Evolutionary conservation across 257 asterid species (phyloP), one percentile per base, ranked within the genome.

Genomic region (Thymus mandschuricus): DNA sequence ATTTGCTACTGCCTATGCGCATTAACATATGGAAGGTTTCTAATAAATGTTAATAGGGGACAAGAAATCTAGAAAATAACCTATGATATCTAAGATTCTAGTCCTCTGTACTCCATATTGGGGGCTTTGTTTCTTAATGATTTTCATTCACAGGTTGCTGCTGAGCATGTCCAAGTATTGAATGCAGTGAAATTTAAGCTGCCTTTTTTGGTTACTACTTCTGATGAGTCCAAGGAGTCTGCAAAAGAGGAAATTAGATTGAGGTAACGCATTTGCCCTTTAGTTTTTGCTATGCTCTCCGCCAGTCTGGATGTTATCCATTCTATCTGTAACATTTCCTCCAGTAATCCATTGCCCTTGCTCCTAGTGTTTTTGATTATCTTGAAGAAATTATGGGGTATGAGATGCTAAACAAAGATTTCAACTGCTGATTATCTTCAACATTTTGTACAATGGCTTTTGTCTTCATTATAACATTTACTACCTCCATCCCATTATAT

Each of bases 141-240:
- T 45, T 45, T 45, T 46, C 58, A 6, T 28, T 30, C 81, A 60
- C 87, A 95, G 98, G 94, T 92, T 64, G 86, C 92, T 52, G 99
- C 91, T 46, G 96, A 92, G 81, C 81, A 81, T 77, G 98, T 88
- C 68, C 75, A 78, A 64, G 85, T 95, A 68, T 70, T 95, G 84
- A 92, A 95, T 82, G 81, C 90, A 3, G 99, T 95, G 80, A 87
- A 68, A 72, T 56, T 78, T 33, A 95, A 95, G 90, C 78, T 95
- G 74, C 99, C 99, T 28, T 95, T 95, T 78, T 78, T 92, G 89
- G 91, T 95, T 72, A 92, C 99, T 38, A 82, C 96, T 51, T 80
- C 88, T 43, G 97, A 92, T 21, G 97, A 88, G 73, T 92, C 92
- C 29, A 89, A 87, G 70, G 97, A 95, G 71, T 74, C 82, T 49